Percentiles rank a stretch among this genome's conserved stretches.
Evolutionary conservation across 768 basidiomycete genomes (phyloP).

Genomic region (Melanogaster broomeanus): DNA sequence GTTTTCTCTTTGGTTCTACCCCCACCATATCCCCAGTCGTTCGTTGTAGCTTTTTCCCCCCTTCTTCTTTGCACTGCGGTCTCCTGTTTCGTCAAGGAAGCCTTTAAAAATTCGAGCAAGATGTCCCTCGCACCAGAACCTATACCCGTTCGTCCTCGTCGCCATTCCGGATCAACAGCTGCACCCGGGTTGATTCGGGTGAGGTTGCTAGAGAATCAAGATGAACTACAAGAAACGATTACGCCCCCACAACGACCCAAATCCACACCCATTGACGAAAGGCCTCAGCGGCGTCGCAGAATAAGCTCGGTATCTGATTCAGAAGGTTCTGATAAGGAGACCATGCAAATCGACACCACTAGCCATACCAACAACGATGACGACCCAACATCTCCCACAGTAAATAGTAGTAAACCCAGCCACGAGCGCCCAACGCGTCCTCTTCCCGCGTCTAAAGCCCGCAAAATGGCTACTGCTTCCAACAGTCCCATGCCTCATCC

Average conservation of each 20-base stretch:
- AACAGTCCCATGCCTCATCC: slow-evolving; percentile 49
- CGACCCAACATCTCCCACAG: not conserved
- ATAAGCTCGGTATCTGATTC: slow-evolving; percentile 39
- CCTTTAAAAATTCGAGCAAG: slow-evolving; percentile 7
- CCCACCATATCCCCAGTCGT: not conserved
- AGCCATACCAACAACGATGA: not conserved
- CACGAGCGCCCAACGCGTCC: slow-evolving; percentile 63
- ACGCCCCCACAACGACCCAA: slow-evolving; percentile 69
- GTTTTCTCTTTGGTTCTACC: not conserved
- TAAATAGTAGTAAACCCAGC: slow-evolving; percentile 25
- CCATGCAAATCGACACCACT: slow-evolving; percentile 31
- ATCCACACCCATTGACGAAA: slow-evolving; percentile 67
- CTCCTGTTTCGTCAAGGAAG: not conserved
- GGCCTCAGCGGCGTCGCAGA: slow-evolving; percentile 49
- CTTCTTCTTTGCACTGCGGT: not conserved
- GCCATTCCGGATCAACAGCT: slow-evolving; percentile 60
- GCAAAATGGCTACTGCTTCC: slow-evolving; percentile 48
- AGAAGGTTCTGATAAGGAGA: slow-evolving; percentile 36
- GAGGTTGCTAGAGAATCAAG: slow-evolving; percentile 17
- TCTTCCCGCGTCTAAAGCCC: slow-evolving; percentile 54
- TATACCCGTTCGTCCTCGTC: slow-evolving; percentile 47
- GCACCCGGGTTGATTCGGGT: slow-evolving; percentile 31
- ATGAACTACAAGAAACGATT: slow-evolving; percentile 26
- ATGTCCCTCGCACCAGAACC: slow-evolving; percentile 16
- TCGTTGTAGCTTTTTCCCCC: not conserved